These are phyloP conservation scores for Isatis lusitanica DNA, from an alignment of 441 rosid species.

Conservation along the genomic window DNA sequence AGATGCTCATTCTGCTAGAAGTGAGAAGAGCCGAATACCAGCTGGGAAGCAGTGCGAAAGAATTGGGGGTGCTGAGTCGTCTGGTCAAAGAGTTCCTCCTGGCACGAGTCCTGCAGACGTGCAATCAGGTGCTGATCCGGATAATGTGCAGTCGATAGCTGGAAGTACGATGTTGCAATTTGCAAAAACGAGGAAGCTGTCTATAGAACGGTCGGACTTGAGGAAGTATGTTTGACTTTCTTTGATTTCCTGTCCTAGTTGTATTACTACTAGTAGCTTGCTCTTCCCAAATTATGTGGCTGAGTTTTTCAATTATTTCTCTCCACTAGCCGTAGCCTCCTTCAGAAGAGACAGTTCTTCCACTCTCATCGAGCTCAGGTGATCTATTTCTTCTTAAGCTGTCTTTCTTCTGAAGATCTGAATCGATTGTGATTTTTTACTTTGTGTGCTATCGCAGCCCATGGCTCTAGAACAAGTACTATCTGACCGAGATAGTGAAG, in stretches of 20 bases:
- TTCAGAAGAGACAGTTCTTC: constrained; percentile 90
- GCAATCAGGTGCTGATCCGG: constrained; percentile 68
- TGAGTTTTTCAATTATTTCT: constrained; percentile 28
- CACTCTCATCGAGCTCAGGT: constrained; percentile 99
- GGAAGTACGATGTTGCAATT: constrained; percentile 84
- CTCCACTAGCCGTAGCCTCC: constrained; percentile 70
- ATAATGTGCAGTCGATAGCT: constrained; percentile 61
- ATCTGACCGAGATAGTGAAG: constrained; percentile 94
- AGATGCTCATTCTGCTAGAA: constrained; percentile 35
- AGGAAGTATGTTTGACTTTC: constrained; percentile 63
- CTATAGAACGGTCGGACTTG: constrained; percentile 81
- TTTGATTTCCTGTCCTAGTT: not conserved
- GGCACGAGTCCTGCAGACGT: constrained; percentile 47
- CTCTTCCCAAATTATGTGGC: constrained; percentile 1
- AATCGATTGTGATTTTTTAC: constrained; percentile 9
- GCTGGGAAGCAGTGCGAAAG: constrained; percentile 46
- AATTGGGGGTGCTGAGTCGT: constrained; percentile 43
- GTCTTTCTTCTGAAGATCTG: not conserved
- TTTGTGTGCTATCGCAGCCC: constrained; percentile 51
- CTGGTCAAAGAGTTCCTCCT: constrained; percentile 45
- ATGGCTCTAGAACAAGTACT: constrained; percentile 89
- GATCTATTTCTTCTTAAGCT: constrained; percentile 8
- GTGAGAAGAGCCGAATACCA: constrained; percentile 44
- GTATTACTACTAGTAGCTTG: constrained; percentile 10
- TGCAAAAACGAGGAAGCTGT: constrained; percentile 90